Conservation (phyloP, 2,329 filamentous ascomycete species). For the Cercospora janseana region DNA sequence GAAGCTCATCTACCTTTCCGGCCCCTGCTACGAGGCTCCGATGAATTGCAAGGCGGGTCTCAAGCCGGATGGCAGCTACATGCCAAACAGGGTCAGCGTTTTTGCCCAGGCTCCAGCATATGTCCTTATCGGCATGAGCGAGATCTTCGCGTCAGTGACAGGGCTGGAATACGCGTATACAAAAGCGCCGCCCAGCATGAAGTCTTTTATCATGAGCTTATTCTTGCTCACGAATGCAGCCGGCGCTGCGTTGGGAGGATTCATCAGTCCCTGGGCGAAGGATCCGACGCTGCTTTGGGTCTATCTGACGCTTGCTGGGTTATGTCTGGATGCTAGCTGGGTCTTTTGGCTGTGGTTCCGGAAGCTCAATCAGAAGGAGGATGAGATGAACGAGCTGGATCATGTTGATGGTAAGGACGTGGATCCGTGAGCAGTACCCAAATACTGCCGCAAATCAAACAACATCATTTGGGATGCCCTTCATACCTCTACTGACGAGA, state of each 20-base stretch:
- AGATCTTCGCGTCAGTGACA: conserved; percentile 48
- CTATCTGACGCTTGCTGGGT: conserved; percentile 29
- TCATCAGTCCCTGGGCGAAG: conserved; percentile 58
- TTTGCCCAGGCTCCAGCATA: conserved; percentile 40
- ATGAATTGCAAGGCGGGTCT: conserved; percentile 38
- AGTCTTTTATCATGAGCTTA: conserved; percentile 30
- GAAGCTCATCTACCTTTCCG: conserved; percentile 57
- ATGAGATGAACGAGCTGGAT: conserved; percentile 20
- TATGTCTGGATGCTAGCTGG: conserved; percentile 20
- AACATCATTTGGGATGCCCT: no score
- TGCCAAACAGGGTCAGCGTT: conserved; percentile 44
- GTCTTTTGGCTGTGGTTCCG: conserved; percentile 34
- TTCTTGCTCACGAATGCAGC: conserved; percentile 49
- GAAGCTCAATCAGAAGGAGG: conserved; percentile 42
- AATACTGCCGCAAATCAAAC: no score
- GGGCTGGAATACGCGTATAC: conserved; percentile 48
- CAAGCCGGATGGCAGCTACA: conserved; percentile 33
- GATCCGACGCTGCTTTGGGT: conserved; percentile 66
- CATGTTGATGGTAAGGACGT: conserved; percentile 7
- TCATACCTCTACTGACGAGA: no score
- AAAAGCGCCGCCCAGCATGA: conserved; percentile 47
- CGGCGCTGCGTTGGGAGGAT: conserved; percentile 58
- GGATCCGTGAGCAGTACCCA: neutral
- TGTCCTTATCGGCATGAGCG: conserved; percentile 44
- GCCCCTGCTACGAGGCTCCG: conserved; percentile 38